Evolutionary conservation across 345 rosid species (phyloP), one percentile per base, ranked within the genome.

Genomic region (Linum usitatissimum): DNA sequence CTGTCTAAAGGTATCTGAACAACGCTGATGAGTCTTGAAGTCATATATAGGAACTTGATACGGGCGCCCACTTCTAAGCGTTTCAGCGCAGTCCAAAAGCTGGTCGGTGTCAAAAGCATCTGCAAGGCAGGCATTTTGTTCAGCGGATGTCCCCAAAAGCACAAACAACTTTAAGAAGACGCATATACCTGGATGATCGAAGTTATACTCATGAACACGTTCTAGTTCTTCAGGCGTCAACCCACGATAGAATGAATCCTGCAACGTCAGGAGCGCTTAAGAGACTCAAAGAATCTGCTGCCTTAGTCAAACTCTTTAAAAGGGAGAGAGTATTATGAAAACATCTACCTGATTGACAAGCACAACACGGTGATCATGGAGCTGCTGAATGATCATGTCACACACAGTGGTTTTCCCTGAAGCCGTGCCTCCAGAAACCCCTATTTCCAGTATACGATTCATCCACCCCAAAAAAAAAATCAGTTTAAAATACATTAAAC

Each of bases 81-180:
- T 82, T 55, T 77, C 58, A 67, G 83, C 55, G 69, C 99, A 94
- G 63, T 86, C 96, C 69, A 94, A 71, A 73, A 94, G 93, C 81
- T 94, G 99, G 73, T 94, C 96, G 7, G 97, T 90, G 70, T 94
- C 99, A 75, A 88, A 94, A 60, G 99, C 97, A 76, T 94, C 97
- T 94, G 74, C 21, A 69, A 64, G 21, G 68, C 42, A 66, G 49
- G 55, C 20, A 55, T 13, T 55, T 23, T 18, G 12, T 8, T 10
- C 62, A 60, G 21, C 31, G 6, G 9, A 31, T 59, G 10, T 15
- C 18, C 18, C 38, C 45, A 36, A 59, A 59, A n/a, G 42, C 20
- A 7, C 13, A 31, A 58, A 59, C 34, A 4, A 1, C 6, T 12
- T n/a, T 17, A 59, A 2, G 9, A 5, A 56, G 30, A 54, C 18